A percentile compares a stretch with the other conserved stretches of the same genome.
These are phyloP conservation scores for Fusarium torreyae DNA, from an alignment of 2,329 filamentous ascomycete species.

Conservation along the genomic window DNA sequence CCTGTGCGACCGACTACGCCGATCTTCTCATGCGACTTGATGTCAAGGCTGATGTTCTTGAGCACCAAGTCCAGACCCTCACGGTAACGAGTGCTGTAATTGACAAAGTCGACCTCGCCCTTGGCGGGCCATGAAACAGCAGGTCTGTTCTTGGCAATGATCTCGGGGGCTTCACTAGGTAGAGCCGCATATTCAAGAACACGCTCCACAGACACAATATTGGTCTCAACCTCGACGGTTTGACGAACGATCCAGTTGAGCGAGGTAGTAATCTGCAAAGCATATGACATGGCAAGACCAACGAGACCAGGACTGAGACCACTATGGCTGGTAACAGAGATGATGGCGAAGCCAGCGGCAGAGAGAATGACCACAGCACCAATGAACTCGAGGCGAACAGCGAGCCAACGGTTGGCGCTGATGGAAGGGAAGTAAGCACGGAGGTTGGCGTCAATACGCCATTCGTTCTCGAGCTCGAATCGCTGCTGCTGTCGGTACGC, in stretches of 20 bases:
- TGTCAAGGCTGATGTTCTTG: conserved; percentile 91
- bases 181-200: conserved; percentile 95
- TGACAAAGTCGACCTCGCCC: conserved; percentile 90
- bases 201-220: conserved; percentile 98
- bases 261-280: conserved; percentile 95
- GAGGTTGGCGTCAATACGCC: conserved; percentile 95
- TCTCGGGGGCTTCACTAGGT: conserved; percentile 94
- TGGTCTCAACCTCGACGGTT: conserved; percentile 99
- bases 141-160: conserved; percentile 88
- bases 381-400: conserved; percentile 94
- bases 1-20: conserved; percentile 97
- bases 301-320: conserved; percentile 80
- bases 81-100: conserved; percentile 95
- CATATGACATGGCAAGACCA: conserved; percentile 96
- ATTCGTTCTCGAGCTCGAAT: conserved; percentile 95
- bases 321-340: conserved; percentile 80
- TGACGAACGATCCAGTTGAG: conserved; percentile 99
- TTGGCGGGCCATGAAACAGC: conserved; percentile 92
- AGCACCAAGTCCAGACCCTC: conserved; percentile 91
- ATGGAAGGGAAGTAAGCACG: conserved; percentile 96
- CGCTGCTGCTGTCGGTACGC: conserved; percentile 91
- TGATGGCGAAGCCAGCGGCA: conserved; percentile 85
- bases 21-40: conserved; percentile 98
- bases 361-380: conserved; percentile 93
- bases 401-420: conserved; percentile 94